Evolutionary conservation across 352 stramenopile species (phyloP).

Genomic region (Phytophthora palmivora): DNA sequence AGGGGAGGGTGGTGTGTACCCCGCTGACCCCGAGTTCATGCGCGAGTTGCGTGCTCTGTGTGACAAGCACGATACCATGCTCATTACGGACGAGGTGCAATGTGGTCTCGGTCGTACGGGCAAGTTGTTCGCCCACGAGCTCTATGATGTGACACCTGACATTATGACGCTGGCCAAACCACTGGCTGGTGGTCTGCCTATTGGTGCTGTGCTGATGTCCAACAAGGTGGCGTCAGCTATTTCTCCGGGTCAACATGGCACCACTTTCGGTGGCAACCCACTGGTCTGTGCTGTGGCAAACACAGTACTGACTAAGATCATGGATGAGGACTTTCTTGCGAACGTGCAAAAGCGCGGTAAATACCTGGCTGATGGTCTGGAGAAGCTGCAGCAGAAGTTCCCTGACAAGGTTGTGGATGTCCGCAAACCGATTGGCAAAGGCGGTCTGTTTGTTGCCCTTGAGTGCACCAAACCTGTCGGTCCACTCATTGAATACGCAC

Average conservation of each 20-base stretch:
- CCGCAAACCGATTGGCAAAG: conserved; percentile 65
- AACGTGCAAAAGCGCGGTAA: conserved; percentile 79
- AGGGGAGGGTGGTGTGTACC: conserved; percentile 95
- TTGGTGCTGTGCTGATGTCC: conserved; percentile 95
- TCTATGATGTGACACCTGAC: conserved; percentile 94
- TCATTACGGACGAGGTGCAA: conserved; percentile 99
- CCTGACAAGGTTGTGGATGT: conserved; percentile 77
- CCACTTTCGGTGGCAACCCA: conserved; percentile 97
- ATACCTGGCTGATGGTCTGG: conserved; percentile 60
- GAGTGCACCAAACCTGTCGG: conserved; percentile 72
- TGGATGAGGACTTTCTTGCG: conserved; percentile 65
- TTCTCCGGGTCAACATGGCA: conserved; percentile 94
- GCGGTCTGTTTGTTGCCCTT: conserved; percentile 85
- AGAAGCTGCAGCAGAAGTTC: conserved; percentile 76
- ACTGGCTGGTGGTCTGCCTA: conserved; percentile 95
- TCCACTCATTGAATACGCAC: conserved; percentile 70
- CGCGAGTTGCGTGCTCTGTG: conserved; percentile 88
- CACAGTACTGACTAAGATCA: conserved; percentile 83
- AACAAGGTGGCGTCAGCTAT: conserved; percentile 92
- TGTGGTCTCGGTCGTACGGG: conserved; percentile 96
- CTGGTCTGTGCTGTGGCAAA: conserved; percentile 94
- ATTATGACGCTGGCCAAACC: conserved; percentile 98
- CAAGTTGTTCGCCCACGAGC: conserved; percentile 95
- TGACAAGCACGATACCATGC: conserved; percentile 94
- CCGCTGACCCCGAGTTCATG: conserved; percentile 94